phyloP scores from a whole-genome alignment of 1,284 basidiomycete species.

The Sanghuangporus weigelae region DNA sequence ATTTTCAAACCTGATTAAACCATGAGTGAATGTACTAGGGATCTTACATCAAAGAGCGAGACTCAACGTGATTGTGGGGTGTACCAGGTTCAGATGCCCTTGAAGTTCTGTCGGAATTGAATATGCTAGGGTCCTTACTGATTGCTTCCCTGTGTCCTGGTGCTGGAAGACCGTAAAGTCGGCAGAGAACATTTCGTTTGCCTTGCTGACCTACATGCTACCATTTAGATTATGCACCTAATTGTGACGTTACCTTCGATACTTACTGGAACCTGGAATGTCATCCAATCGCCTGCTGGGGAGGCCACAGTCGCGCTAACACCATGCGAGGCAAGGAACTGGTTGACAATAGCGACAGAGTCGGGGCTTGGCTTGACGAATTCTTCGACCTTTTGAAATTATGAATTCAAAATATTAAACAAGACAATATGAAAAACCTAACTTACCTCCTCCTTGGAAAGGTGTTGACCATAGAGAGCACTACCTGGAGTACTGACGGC shows the following conservation, averaged over 20 bases:
- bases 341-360: constrained; percentile 18
- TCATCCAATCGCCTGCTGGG: constrained; percentile 24
- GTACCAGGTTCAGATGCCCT: constrained; percentile 23
- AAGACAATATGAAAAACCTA: background rate
- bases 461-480: constrained; percentile 25
- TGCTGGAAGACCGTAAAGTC: constrained; percentile 20
- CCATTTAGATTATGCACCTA: background rate
- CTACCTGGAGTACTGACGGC: constrained; percentile 27
- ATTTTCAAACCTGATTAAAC: constrained; percentile 10
- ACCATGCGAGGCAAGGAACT: constrained; percentile 17
- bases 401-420: background rate
- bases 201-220: constrained; percentile 12
- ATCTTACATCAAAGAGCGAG: background rate
- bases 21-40: background rate
- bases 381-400: constrained; percentile 14
- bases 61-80: constrained; percentile 25
- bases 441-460: constrained; percentile 26
- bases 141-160: constrained; percentile 15
- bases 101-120: constrained; percentile 20
- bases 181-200: constrained; percentile 19
- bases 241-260: background rate
- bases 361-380: constrained; percentile 21
- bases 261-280: constrained; percentile 15
- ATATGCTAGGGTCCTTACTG: constrained; percentile 21
- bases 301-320: constrained; percentile 15